phyloP scores from a whole-genome alignment of 345 rosid species.

The Salix brachista region DNA sequence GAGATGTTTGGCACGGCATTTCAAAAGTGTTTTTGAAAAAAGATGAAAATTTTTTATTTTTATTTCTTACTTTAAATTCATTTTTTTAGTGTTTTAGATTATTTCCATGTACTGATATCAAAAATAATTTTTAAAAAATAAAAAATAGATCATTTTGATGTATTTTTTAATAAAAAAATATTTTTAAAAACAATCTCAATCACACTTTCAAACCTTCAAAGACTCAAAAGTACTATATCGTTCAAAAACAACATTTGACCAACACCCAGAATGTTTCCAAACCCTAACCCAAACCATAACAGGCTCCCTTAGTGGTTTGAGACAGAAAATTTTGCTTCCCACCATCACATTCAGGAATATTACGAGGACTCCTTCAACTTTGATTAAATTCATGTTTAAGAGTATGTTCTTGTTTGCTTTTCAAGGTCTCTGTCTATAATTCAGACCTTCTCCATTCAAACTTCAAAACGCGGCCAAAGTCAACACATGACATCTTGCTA shows the following conservation, averaged over 20 bases:
- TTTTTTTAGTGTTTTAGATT: too few relatives aligned
- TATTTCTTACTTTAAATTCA: too few relatives aligned
- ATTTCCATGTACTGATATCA: too few relatives aligned
- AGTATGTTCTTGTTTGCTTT: neutral
- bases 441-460: conserved; percentile 11
- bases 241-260: neutral
- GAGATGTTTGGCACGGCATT: too few relatives aligned
- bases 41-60: too few relatives aligned
- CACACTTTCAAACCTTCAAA: accelerated
- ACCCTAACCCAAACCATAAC: neutral
- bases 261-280: neutral
- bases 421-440: neutral
- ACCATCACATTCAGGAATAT: neutral
- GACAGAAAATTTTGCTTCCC: too few relatives aligned
- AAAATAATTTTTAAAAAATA: too few relatives aligned
- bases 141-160: too few relatives aligned
- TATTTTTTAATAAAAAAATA: too few relatives aligned
- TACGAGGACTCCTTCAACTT: neutral
- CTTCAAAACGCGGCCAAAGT: conserved; percentile 17
- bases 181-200: too few relatives aligned
- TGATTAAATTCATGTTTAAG: neutral
- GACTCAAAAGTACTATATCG: too few relatives aligned
- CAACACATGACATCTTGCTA: neutral
- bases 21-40: too few relatives aligned
- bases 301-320: neutral